Evolutionary conservation across 768 basidiomycete species (phyloP).

Genomic region (Tulasnella sp.): DNA sequence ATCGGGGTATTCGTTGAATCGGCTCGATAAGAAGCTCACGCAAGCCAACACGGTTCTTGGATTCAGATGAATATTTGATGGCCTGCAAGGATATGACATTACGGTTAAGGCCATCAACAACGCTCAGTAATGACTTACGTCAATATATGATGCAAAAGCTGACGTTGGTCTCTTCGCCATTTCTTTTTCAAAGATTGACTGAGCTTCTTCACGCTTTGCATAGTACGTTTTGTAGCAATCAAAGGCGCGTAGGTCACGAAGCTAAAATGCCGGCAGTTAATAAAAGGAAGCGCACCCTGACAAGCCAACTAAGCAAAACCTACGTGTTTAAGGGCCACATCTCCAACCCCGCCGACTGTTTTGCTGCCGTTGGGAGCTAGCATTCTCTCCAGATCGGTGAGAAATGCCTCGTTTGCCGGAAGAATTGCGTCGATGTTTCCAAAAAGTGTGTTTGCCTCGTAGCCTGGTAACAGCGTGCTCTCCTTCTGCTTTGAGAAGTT

Average conservation of each 20-base stretch:
- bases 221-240: constrained; percentile 89
- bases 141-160: constrained; percentile 73
- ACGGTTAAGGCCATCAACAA: constrained; percentile 13
- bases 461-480: constrained; percentile 74
- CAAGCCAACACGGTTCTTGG: constrained; percentile 65
- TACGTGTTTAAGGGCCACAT: constrained; percentile 67
- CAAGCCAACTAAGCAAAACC: constrained; percentile 16
- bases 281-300: neutral
- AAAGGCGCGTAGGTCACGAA: constrained; percentile 71
- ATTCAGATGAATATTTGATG: constrained; percentile 73
- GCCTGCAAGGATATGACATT: constrained; percentile 50
- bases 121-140: constrained; percentile 41
- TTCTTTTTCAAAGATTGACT: constrained; percentile 73
- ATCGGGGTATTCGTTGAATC: constrained; percentile 88
- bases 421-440: constrained; percentile 86
- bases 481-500: constrained; percentile 72
- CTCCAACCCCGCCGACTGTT: constrained; percentile 57
- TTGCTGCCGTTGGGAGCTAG: constrained; percentile 42
- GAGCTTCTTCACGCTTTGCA: constrained; percentile 84
- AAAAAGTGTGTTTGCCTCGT: constrained; percentile 87
- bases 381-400: constrained; percentile 73
- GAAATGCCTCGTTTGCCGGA: constrained; percentile 78
- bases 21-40: constrained; percentile 93
- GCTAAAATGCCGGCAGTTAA: constrained; percentile 26
- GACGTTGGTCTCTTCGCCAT: constrained; percentile 59